Evolutionary conservation across 345 rosid species (phyloP).

Genomic region (Salix udensis): DNA sequence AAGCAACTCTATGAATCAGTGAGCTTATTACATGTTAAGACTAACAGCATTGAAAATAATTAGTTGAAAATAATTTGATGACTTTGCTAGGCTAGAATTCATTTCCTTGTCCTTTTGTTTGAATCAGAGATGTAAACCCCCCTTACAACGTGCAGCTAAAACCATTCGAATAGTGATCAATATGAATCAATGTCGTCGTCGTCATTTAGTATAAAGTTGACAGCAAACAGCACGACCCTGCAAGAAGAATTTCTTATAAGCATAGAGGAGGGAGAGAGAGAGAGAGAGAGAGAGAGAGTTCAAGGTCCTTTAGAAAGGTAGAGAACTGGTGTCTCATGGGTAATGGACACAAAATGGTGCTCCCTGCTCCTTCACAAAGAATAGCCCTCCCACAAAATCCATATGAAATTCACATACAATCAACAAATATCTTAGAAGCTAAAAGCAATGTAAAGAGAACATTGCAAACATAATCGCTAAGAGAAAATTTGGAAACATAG

Average conservation of each 20-base stretch:
- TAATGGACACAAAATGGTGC: neutral
- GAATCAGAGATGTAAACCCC: constrained; percentile 14
- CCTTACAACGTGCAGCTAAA: constrained; percentile 7
- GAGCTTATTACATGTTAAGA: constrained; percentile 1
- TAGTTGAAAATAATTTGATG: neutral
- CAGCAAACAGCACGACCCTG: constrained; percentile 42
- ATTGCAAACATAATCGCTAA: neutral
- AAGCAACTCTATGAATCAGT: constrained; percentile 1
- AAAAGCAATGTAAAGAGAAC: neutral
- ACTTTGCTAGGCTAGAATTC: constrained; percentile 3
- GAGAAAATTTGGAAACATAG: neutral
- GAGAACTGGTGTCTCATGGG: neutral
- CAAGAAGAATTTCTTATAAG: constrained; percentile 23
- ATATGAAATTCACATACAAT: neutral
- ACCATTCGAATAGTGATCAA: constrained; percentile 13
- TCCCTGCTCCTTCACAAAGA: neutral
- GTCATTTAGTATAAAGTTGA: constrained; percentile 29
- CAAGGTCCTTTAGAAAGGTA: neutral
- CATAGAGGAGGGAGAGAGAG: neutral
- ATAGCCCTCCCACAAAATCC: neutral
- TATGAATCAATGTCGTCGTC: constrained; percentile 27
- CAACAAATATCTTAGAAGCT: neutral
- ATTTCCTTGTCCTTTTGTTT: neutral
- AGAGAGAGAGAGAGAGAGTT: neutral
- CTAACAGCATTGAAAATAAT: neutral